A percentile compares a stretch with the other conserved stretches of the same genome.
Evolutionary conservation across 164 flowering plant genomes (phyloP).

Genomic region (Tetrastigma voinierianum): DNA sequence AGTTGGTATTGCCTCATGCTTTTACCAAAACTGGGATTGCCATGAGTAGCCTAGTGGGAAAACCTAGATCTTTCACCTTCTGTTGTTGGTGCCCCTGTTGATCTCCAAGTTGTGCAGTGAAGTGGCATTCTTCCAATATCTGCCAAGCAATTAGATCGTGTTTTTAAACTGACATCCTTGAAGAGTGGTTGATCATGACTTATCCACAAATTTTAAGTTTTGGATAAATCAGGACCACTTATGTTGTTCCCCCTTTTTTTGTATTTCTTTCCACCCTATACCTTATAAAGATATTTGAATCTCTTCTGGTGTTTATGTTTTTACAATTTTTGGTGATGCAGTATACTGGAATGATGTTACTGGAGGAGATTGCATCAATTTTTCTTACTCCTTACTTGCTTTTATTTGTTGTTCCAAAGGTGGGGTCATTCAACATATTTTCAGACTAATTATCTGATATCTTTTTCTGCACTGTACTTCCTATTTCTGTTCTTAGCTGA

Average conservation of each 20-base stretch:
- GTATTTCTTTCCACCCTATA: background rate
- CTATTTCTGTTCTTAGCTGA: slow-evolving; percentile 1
- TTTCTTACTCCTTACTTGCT: slow-evolving; percentile 91
- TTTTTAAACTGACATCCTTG: too few relatives aligned
- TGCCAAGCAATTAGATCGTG: too few relatives aligned
- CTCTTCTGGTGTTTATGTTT: slow-evolving; percentile 8
- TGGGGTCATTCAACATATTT: slow-evolving; percentile 14
- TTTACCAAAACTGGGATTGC: background rate
- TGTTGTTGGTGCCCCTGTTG: background rate
- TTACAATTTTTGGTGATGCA: slow-evolving; percentile 31
- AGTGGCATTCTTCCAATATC: background rate
- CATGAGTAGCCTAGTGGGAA: background rate
- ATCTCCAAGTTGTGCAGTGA: background rate
- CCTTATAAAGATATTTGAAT: background rate
- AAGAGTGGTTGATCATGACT: too few relatives aligned
- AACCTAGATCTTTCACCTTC: background rate
- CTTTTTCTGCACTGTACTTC: background rate
- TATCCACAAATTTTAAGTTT: too few relatives aligned
- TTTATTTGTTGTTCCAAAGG: slow-evolving; percentile 86
- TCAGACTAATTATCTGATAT: background rate
- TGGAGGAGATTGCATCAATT: slow-evolving; percentile 98
- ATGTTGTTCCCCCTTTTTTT: background rate
- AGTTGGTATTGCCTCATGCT: background rate
- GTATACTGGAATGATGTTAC: slow-evolving; percentile 94
- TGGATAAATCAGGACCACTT: background rate